These are phyloP conservation scores for Paecilomyces variotii DNA, from an alignment of 2,329 filamentous ascomycete species.

Conservation along the genomic window DNA sequence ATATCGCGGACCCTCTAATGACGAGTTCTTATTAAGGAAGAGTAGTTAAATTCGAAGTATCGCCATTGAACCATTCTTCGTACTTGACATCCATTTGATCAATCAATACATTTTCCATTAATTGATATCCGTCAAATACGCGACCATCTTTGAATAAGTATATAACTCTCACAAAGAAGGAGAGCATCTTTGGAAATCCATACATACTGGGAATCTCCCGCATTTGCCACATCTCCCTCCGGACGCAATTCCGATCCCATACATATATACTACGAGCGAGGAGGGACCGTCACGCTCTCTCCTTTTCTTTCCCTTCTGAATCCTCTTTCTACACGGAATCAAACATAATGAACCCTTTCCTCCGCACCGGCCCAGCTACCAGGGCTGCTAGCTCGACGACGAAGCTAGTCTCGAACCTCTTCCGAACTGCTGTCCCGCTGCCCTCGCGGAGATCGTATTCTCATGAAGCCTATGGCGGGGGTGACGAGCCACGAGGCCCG, in stretches of 20 bases:
- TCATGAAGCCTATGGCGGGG: conserved; percentile 13
- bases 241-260: background rate
- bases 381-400: background rate
- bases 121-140: background rate
- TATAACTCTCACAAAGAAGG: no score
- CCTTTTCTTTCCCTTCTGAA: background rate
- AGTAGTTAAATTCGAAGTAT: background rate
- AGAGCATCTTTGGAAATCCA: background rate
- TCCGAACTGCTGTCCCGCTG: background rate
- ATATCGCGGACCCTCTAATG: background rate
- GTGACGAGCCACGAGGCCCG: conserved; percentile 5
- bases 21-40: background rate
- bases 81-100: background rate
- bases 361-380: background rate
- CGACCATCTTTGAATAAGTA: background rate
- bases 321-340: background rate
- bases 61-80: background rate
- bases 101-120: background rate
- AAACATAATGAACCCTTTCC: background rate
- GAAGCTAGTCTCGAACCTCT: background rate
- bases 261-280: background rate
- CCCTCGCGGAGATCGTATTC: conserved; percentile 4
- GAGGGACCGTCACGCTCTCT: background rate
- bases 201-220: background rate
- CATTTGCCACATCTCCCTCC: background rate